These are phyloP conservation scores for Arthromyces matolae DNA, from an alignment of 768 basidiomycete species.

Conservation along the genomic window DNA sequence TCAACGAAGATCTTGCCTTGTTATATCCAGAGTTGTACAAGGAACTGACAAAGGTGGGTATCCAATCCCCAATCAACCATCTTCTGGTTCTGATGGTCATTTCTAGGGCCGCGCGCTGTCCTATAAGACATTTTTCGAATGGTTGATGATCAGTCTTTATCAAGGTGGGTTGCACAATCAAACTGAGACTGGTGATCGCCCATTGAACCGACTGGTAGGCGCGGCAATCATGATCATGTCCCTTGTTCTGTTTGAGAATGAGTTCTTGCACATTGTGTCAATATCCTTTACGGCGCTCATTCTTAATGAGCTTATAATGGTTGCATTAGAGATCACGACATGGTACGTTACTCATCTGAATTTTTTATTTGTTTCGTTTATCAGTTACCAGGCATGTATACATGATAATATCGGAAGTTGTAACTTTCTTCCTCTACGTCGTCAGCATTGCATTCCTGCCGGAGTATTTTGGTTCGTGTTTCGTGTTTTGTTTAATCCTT, in stretches of 20 bases:
- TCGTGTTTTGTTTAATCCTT: not conserved
- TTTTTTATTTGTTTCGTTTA: not conserved
- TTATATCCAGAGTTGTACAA: constrained; percentile 98
- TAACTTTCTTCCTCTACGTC: constrained; percentile 84
- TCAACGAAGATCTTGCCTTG: constrained; percentile 91
- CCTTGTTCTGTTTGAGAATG: constrained; percentile 91
- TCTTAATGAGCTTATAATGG: constrained; percentile 98
- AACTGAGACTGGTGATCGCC: not conserved
- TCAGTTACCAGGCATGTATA: constrained; percentile 72
- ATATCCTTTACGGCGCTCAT: constrained; percentile 97
- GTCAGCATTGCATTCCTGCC: constrained; percentile 91
- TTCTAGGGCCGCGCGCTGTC: constrained; percentile 85
- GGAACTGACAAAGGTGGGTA: constrained; percentile 86
- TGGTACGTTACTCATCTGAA: constrained; percentile 68
- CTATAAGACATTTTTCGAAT: constrained; percentile 97
- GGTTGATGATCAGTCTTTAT: constrained; percentile 96
- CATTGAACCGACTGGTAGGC: constrained; percentile 41
- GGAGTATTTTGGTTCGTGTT: constrained; percentile 87
- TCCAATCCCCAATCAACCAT: not conserved
- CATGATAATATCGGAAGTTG: constrained; percentile 90
- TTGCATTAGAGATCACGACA: constrained; percentile 94
- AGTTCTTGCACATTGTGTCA: constrained; percentile 96
- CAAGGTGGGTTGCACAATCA: constrained; percentile 64
- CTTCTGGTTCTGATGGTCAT: constrained; percentile 1
- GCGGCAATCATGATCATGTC: constrained; percentile 99